These are phyloP conservation scores for Fusarium albosuccineum DNA, from an alignment of 2,329 filamentous ascomycete genomes.

Conservation along the genomic window DNA sequence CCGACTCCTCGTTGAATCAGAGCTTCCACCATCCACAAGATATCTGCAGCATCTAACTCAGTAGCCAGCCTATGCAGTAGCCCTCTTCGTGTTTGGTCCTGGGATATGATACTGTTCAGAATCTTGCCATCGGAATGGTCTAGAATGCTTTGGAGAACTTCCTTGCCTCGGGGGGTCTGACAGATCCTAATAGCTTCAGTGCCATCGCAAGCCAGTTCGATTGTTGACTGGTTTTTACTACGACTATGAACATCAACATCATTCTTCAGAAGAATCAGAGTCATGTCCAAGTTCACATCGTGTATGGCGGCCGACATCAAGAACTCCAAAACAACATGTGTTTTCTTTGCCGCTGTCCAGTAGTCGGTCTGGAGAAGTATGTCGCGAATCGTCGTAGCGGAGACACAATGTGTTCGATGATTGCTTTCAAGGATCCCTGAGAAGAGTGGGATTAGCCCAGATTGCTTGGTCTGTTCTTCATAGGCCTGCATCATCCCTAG, in stretches of 20 bases:
- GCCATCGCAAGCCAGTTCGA: no score
- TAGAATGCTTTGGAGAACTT: not conserved
- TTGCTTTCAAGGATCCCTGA: no score
- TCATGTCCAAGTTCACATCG: not conserved
- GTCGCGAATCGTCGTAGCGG: not conserved
- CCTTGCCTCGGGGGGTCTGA: no score
- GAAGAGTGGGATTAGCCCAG: not conserved
- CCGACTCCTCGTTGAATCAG: conserved; percentile 6
- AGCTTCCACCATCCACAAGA: conserved; percentile 5
- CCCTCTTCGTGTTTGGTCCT: fast-evolving
- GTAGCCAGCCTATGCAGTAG: conserved; percentile 5
- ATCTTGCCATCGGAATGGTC: not conserved
- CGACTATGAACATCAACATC: no score
- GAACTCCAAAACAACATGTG: not conserved
- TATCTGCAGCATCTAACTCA: fast-evolving
- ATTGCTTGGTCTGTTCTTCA: not conserved
- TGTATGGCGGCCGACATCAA: conserved; percentile 2
- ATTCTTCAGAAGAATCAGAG: not conserved
- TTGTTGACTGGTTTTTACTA: no score
- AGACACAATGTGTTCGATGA: no score
- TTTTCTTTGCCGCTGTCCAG: not conserved
- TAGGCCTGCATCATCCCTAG: not conserved
- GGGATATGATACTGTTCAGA: fast-evolving
- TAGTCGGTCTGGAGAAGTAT: not conserved
- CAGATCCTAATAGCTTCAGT: no score